phyloP scores from a whole-genome alignment of 768 basidiomycete genomes.

The Hemileccinum impolitum region DNA sequence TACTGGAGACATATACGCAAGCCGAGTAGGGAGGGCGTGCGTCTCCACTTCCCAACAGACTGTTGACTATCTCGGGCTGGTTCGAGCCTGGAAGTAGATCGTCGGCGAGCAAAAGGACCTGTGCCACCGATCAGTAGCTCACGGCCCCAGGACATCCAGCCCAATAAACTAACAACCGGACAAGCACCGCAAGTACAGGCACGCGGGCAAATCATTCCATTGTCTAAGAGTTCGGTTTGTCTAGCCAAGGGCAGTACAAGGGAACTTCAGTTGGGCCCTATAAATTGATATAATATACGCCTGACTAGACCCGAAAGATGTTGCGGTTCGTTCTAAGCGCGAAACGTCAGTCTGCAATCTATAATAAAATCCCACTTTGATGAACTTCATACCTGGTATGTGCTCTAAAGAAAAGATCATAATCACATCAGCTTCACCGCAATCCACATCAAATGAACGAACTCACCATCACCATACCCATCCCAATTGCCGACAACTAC shows the following conservation, averaged over 20 bases:
- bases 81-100: too few species aligned
- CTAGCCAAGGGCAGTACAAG: not conserved
- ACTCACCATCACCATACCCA: conserved; percentile 88
- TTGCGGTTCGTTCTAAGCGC: conserved; percentile 60
- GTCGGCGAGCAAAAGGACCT: too few species aligned
- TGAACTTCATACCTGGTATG: conserved; percentile 58
- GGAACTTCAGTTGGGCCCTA: conserved; percentile 70
- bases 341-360: conserved; percentile 2
- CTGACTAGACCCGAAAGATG: conserved; percentile 80
- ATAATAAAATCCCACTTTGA: not conserved
- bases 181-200: not conserved
- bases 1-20: too few species aligned
- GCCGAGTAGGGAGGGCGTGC: too few species aligned
- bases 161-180: not conserved
- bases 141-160: not conserved
- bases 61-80: too few species aligned
- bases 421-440: conserved; percentile 8
- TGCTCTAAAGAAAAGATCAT: conserved; percentile 43
- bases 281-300: conserved; percentile 81
- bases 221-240: not conserved
- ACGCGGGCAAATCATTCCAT: not conserved
- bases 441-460: conserved; percentile 17
- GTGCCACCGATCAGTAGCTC: not conserved
- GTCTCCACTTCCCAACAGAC: too few species aligned
- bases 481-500: conserved; percentile 67